Evolutionary conservation across 2,329 filamentous ascomycete genomes (phyloP), one percentile per base, ranked within the genome.

Genomic region (Cadophora luteo-olivacea): DNA sequence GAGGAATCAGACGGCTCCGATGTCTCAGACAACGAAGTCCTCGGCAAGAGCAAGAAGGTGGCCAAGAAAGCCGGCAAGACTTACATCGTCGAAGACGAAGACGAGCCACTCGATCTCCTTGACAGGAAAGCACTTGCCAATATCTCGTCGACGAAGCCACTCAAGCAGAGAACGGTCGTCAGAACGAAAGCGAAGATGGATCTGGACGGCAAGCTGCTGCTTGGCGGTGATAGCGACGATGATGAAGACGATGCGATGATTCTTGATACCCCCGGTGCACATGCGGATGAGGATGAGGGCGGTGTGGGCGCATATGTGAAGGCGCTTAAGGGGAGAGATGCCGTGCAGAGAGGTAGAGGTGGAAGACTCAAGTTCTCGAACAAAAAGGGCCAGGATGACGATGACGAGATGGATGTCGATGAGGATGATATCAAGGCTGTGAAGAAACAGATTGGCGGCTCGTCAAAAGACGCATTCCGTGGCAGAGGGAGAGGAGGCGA

Each of bases 51-150:
- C 38, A 82, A 81, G 72, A 82, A 84, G 78, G 77, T 81, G 72
- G 79, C 83, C 69, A 81, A 88, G 76, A 89, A 88, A 79, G 87
- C 86, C 52, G 86, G 86, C 75, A 89, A 89, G 75, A 88, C 91
- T 0, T 99, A 96, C 80, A 98, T 99, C 75, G 87, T 97, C 69
- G 95, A 98, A 82, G 92, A 97, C 70, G 93, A 97, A 68, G 92
- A 97, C 75, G 96, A 98, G 79, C 96, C 96, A 0, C 90, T 99
- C 52, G 96, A 99, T 82, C 87, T 99, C 57, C 87, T 99, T 19
- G 95, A 96, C 76, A 92, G 93, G 70, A 91, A 91, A 78, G 93
- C 94, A 9, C 87, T 99, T 52, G 95, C 93, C 65, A 96, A 93
- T 78, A 97, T 99, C 76, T 97, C 94, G 2, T 93, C 92, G 5